Conservation (phyloP, 2,329 filamentous ascomycete genomes). For the Alternaria hordeiaustralica region DNA sequence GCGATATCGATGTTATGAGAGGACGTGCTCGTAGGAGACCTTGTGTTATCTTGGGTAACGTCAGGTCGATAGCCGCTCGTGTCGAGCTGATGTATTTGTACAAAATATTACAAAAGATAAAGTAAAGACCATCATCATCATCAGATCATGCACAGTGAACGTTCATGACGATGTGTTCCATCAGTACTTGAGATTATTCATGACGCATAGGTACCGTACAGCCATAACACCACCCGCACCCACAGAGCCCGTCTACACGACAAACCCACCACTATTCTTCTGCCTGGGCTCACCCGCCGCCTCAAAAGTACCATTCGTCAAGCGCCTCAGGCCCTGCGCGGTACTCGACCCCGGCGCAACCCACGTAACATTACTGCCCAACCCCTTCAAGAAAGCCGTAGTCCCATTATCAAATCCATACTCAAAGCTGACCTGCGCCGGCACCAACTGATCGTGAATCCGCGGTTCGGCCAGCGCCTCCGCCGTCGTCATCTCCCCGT, state of each 20-base stretch:
- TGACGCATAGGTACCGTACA: neutral
- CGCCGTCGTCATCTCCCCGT: slow-evolving; percentile 65
- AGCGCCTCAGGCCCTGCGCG: slow-evolving; percentile 71
- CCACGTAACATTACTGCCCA: slow-evolving; percentile 76
- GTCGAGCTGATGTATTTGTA: neutral
- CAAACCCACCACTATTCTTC: slow-evolving; percentile 71
- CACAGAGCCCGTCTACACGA: slow-evolving; percentile 44
- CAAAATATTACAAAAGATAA: neutral
- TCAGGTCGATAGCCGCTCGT: neutral
- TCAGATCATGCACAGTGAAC: neutral
- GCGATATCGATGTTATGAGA: neutral
- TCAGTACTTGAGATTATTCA: neutral
- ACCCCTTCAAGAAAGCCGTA: slow-evolving; percentile 65
- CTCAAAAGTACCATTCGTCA: slow-evolving; percentile 74
- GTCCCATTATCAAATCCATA: slow-evolving; percentile 70
- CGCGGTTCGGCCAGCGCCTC: slow-evolving; percentile 71
- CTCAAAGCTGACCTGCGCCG: slow-evolving; percentile 73
- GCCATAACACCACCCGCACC: neutral
- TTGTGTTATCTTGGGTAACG: neutral
- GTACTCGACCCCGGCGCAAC: slow-evolving; percentile 68
- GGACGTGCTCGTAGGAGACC: neutral
- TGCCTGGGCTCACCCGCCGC: slow-evolving; percentile 79
- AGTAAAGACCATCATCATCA: neutral
- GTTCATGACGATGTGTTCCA: neutral
- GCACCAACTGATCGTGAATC: slow-evolving; percentile 82